Evolutionary conservation across 305 asterid species (phyloP).

Genomic region (Solanum hybrid): DNA sequence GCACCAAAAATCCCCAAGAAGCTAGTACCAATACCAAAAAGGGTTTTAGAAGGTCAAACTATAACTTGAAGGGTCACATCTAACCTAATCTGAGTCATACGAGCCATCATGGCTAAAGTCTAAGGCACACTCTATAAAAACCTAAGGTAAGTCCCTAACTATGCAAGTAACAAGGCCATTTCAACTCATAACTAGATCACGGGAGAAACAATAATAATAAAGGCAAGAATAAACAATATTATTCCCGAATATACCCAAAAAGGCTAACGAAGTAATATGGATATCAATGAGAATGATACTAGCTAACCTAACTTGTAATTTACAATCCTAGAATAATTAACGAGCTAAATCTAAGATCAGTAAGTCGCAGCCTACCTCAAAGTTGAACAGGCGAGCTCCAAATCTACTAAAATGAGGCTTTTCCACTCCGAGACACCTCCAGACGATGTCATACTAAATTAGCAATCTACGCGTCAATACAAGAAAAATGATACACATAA

Average conservation of each 20-base stretch:
- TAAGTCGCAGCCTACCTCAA: neutral
- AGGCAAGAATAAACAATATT: neutral
- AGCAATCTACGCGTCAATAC: neutral
- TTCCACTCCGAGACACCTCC: neutral
- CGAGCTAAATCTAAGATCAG: neutral
- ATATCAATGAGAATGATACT: neutral
- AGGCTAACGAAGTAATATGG: neutral
- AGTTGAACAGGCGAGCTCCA: neutral
- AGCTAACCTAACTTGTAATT: neutral
- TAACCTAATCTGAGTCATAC: neutral
- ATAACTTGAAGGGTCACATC: neutral
- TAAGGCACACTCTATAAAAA: neutral
- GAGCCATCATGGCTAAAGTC: neutral
- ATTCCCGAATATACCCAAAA: neutral
- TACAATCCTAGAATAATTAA: neutral
- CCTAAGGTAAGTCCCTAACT: neutral
- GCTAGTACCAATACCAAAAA: neutral
- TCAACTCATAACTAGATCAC: neutral
- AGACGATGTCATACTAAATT: neutral
- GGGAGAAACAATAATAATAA: neutral
- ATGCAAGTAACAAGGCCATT: neutral
- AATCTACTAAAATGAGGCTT: neutral
- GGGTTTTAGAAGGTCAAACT: neutral
- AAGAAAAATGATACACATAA: neutral
- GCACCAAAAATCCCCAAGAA: neutral